A percentile compares a stretch with the other conserved stretches of the same genome.
phyloP scores from a whole-genome alignment of 352 stramenopile species.

The Phytophthora pini region DNA sequence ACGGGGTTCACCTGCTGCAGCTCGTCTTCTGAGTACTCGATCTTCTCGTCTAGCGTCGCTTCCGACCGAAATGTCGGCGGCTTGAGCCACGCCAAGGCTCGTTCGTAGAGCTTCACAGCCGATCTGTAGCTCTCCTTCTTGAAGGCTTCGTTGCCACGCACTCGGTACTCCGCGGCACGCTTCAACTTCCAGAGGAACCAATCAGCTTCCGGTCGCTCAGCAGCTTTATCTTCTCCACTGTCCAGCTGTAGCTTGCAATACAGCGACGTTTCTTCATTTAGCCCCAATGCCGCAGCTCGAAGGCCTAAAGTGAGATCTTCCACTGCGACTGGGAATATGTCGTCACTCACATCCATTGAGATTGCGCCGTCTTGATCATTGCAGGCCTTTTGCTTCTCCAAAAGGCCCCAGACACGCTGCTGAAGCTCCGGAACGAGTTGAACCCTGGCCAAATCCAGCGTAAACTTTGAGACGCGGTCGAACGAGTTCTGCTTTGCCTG shows the following conservation, averaged over 20 bases:
- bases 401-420: slow-evolving; percentile 22
- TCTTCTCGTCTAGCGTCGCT: slow-evolving; percentile 26
- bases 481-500: background rate
- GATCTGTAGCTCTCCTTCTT: slow-evolving; percentile 40
- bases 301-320: slow-evolving; percentile 37
- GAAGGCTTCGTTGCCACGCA: slow-evolving; percentile 64
- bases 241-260: slow-evolving; percentile 45
- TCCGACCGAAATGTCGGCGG: slow-evolving; percentile 38
- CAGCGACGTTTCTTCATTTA: slow-evolving; percentile 23
- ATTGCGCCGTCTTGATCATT: background rate
- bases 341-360: slow-evolving; percentile 6
- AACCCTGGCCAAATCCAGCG: slow-evolving; percentile 23
- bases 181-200: slow-evolving; percentile 66
- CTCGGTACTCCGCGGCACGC: slow-evolving; percentile 51
- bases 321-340: slow-evolving; percentile 32
- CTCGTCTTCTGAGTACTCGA: slow-evolving; percentile 50
- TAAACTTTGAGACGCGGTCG: slow-evolving; percentile 13
- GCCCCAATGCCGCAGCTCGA: slow-evolving; percentile 22
- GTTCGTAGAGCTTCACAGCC: slow-evolving; percentile 51
- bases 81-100: slow-evolving; percentile 64
- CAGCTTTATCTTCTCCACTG: background rate
- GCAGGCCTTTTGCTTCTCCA: slow-evolving; percentile 3
- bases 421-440: slow-evolving; percentile 41
- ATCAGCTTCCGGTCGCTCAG: slow-evolving; percentile 6
- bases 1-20: slow-evolving; percentile 38